Base-by-base conservation (phyloP, 345 rosid genomes). In the Isatis tinctoria region DNA sequence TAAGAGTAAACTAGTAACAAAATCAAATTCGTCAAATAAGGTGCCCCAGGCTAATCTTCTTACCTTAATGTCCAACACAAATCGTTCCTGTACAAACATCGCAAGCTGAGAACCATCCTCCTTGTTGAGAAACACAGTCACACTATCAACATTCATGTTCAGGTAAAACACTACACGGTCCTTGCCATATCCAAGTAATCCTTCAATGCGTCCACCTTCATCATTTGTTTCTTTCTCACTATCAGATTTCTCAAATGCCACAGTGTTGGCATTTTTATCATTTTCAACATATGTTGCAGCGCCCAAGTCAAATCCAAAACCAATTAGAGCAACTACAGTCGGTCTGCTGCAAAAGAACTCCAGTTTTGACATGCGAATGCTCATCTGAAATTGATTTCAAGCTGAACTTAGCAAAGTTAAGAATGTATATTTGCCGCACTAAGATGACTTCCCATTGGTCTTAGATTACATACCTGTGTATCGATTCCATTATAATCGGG, bases 71-170 rank as follows among this genome's bases (percentile, higher is more conserved):
- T 95, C 96, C 77, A 95, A 81, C 67, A 84, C 79, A 75, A 95
- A 95, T 72, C 90, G 86, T 85, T 95, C 99, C 81, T 92, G 99
- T 73, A 90, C 93, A 72, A 95, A 87, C 90, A 88, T 86, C 16
- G 97, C 98, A 81, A 92, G 96, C 82, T 92, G 97, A 69, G 97
- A 88, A 63, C 92, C 90, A 79, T 95, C 98, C 90, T 95, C 99
- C 76, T 90, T 92, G 84, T 87, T 92, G 53, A 95, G 96, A 86
- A 88, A 86, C 72, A 95, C 86, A 36, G 93, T 84, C 65, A 95
- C 97, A 75, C 90, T 90, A 74, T 88, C 93, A 35, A 95, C 89
- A 73, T 92, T 92, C 98, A 92, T 92, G 83, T 74, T 82, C 43
- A 95, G 81, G 81, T 84, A 82, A 78, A 95, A 95, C 54, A 92